Evolutionary conservation across 1,139 yeast species (phyloP), one percentile per base, ranked within the genome.

Genomic region (Magnusiomyces starmeri): DNA sequence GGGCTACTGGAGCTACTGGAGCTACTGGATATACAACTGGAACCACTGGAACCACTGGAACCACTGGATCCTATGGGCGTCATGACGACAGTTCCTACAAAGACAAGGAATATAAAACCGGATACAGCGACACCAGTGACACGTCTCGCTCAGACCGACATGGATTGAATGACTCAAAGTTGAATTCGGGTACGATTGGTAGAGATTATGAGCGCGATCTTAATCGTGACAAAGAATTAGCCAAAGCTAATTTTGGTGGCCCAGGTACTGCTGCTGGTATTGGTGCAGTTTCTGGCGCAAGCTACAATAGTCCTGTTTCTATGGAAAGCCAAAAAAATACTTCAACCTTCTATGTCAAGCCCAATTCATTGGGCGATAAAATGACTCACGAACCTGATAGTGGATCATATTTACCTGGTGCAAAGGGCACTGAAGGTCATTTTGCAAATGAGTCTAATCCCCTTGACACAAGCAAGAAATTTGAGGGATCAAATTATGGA

Each of bases 191-290:
- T 18, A 32, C 37, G 12, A n/a, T 18, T 4, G 37, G 37, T 12
- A 32, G n/a, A 14, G 37, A 18, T 4, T 32, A 32, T 18, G 12
- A 18, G 6, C 37, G n/a, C 37, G 37, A 32, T n/a, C 37, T 18
- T 32, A 14, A n/a, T 32, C 8, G 37, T n/a, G n/a, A n/a, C n/a
- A n/a, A n/a, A n/a, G n/a, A n/a, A n/a, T n/a, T n/a, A n/a, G n/a
- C n/a, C n/a, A n/a, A n/a, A n/a, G n/a, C n/a, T n/a, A n/a, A n/a
- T 6, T 6, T 10, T 32, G 4, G 6, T 6, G 49, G 21, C 6
- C 20, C 48, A 9, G 52, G 45, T n/a, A 39, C 46, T 20, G 44
- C 46, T 48, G 42, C 50, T 37, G 49, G 40, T 32, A 50, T 49
- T 43, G 46, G 34, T 27, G 50, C 49, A 16, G 52, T 35, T 7